Conservation (phyloP, 768 basidiomycete species). For the Cystobasidiopsis lactophilus region DNA sequence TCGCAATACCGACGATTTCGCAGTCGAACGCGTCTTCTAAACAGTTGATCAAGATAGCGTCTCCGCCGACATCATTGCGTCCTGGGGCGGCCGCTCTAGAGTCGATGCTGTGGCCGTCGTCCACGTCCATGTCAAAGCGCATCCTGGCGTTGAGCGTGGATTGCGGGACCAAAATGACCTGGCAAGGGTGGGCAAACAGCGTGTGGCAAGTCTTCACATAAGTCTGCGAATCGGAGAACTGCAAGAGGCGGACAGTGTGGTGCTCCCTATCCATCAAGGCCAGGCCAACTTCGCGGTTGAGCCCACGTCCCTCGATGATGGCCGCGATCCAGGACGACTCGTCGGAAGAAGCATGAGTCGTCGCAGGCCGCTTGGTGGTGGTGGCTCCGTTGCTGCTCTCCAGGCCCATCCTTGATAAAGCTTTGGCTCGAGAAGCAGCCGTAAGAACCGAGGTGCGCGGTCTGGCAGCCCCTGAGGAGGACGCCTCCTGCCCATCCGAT, state of each 20-base stretch:
- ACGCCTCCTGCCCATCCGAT: not conserved
- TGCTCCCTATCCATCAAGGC: conserved; percentile 49
- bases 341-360: not conserved
- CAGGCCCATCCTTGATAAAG: not conserved
- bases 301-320: conserved; percentile 22
- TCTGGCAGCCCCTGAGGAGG: not conserved
- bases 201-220: conserved; percentile 45
- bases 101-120: not conserved
- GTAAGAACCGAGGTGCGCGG: not conserved
- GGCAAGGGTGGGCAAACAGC: not conserved
- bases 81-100: not conserved
- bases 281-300: conserved; percentile 65
- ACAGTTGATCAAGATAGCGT: not conserved
- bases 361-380: not conserved
- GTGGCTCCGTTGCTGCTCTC: too few relatives aligned
- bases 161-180: not conserved
- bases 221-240: conserved; percentile 70
- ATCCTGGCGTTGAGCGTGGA: not conserved
- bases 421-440: not conserved
- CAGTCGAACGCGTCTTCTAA: not conserved
- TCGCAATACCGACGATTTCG: not conserved
- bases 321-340: conserved; percentile 6
- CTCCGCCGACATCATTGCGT: not conserved
- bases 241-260: conserved; percentile 19
- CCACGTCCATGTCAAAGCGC: too few relatives aligned